A percentile compares a stretch with the other conserved stretches of the same genome.
These are phyloP conservation scores for Cryphonectria naterciae DNA, from an alignment of 2,329 filamentous ascomycete genomes.

Conservation along the genomic window DNA sequence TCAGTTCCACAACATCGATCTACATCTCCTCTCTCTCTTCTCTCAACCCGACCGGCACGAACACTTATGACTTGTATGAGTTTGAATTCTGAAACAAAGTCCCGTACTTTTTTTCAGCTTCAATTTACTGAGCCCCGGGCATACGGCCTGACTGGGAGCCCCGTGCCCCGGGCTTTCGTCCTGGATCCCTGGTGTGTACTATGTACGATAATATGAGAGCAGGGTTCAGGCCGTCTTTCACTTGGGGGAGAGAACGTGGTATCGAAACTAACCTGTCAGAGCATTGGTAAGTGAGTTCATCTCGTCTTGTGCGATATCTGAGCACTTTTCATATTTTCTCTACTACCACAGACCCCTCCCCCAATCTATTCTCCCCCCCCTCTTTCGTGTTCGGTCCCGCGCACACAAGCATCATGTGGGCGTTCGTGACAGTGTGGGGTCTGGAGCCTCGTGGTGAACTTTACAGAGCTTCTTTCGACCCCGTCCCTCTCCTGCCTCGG, in stretches of 20 bases:
- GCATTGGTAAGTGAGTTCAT: neutral
- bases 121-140: neutral
- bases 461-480: neutral
- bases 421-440: neutral
- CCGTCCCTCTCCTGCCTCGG: neutral
- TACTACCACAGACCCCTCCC: neutral
- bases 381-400: slow-evolving; percentile 18
- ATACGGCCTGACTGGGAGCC: neutral
- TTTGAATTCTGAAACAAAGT: slow-evolving; percentile 1
- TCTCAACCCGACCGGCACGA: neutral
- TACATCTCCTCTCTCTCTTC: neutral
- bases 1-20: neutral
- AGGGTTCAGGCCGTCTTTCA: slow-evolving; percentile 1
- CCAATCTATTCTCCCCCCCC: neutral
- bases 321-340: slow-evolving; percentile 11
- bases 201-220: slow-evolving; percentile 2
- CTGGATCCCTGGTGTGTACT: neutral
- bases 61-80: neutral
- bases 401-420: slow-evolving; percentile 7
- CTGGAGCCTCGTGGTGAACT: neutral
- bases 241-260: slow-evolving; percentile 1
- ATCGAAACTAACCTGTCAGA: slow-evolving; percentile 3
- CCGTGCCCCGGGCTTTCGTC: neutral
- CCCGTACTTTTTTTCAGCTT: slow-evolving; percentile 16
- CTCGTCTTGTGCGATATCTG: neutral